Evolutionary conservation across 441 rosid genomes (phyloP).

Genomic region (Pelargonium australe): DNA sequence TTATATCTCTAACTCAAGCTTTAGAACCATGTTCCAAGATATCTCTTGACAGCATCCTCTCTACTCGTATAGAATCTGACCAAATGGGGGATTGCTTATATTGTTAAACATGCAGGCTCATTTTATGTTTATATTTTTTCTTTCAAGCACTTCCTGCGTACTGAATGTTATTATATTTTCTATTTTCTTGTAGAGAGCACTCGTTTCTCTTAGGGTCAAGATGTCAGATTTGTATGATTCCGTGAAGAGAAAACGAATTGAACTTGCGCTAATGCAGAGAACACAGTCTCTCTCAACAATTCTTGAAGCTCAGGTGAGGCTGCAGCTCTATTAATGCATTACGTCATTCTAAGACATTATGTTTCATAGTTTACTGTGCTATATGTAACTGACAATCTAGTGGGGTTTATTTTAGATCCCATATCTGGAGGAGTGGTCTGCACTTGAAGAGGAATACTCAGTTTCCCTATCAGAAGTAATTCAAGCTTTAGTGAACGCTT

Average conservation of each 20-base stretch:
- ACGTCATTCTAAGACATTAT: background rate
- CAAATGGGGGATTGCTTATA: too few relatives aligned
- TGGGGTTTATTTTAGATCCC: constrained; percentile 46
- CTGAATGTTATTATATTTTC: background rate
- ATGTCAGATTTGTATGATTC: constrained; percentile 48
- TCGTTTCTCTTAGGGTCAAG: constrained; percentile 46
- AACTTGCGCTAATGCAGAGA: constrained; percentile 40
- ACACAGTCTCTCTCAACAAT: constrained; percentile 35
- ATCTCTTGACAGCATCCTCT: too few relatives aligned
- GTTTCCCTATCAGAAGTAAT: constrained; percentile 44
- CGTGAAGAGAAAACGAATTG: constrained; percentile 49
- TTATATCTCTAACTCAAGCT: too few relatives aligned
- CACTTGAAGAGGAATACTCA: constrained; percentile 48
- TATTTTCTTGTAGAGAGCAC: constrained; percentile 40
- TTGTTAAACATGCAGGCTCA: too few relatives aligned
- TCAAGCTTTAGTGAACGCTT: constrained; percentile 53
- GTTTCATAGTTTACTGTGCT: background rate
- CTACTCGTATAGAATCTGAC: too few relatives aligned
- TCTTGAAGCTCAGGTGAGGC: constrained; percentile 60
- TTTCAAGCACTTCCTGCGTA: background rate
- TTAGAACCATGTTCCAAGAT: too few relatives aligned
- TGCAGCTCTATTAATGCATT: background rate
- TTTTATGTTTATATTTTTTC: background rate
- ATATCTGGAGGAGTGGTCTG: constrained; percentile 58
- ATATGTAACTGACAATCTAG: background rate